Evolutionary conservation across 2,329 filamentous ascomycete genomes (phyloP).

Genomic region (Colletotrichum somersetense): DNA sequence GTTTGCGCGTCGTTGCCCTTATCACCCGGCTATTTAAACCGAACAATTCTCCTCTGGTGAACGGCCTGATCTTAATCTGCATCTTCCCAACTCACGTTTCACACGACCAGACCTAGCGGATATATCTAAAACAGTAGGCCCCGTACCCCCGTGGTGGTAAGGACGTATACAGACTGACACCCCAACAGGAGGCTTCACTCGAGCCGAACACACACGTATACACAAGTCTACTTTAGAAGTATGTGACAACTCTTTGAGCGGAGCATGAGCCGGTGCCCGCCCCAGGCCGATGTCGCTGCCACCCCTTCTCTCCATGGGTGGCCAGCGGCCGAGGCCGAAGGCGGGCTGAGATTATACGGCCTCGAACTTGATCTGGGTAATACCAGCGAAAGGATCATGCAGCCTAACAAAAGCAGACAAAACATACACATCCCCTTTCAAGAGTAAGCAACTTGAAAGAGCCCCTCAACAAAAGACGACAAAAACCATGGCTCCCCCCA

Average conservation of each 20-base stretch:
- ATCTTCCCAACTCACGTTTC: neutral
- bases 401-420: constrained; percentile 38
- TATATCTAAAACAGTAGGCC: constrained; percentile 31
- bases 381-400: constrained; percentile 99
- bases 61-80: rapidly evolving
- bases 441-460: neutral
- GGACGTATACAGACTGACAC: constrained; percentile 29
- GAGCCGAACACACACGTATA: neutral
- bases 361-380: constrained; percentile 97
- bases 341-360: constrained; percentile 88
- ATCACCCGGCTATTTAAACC: constrained; percentile 32
- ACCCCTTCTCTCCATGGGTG: constrained; percentile 26
- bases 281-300: constrained; percentile 41
- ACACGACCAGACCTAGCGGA: neutral
- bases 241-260: constrained; percentile 30
- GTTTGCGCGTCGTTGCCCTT: constrained; percentile 7
- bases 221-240: constrained; percentile 16
- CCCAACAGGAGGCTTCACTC: constrained; percentile 22
- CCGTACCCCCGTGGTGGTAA: neutral
- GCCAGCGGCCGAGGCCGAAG: constrained; percentile 49
- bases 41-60: neutral
- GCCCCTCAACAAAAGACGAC: constrained; percentile 39
- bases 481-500: constrained; percentile 81
- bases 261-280: constrained; percentile 74
- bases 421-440: no score